A percentile compares a stretch with the other conserved stretches of the same genome.
These are phyloP conservation scores for Smallanthus sonchifolius DNA, from an alignment of 129 eudicot genomes.

Conservation along the genomic window DNA sequence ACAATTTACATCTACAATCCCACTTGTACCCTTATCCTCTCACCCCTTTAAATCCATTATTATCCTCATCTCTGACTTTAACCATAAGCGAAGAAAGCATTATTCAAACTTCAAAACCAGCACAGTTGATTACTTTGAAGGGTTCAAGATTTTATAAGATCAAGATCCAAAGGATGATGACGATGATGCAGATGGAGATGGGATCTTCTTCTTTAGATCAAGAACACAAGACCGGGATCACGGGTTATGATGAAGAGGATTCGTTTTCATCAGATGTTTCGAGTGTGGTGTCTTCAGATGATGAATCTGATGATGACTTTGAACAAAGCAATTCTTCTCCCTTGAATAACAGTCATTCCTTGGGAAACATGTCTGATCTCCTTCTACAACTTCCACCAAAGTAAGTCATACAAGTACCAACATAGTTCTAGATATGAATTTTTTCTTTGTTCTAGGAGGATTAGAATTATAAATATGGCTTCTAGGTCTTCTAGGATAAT, in stretches of 20 bases:
- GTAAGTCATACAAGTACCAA: too few relatives aligned
- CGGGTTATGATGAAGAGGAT: slow-evolving; percentile 29
- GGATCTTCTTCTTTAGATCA: slow-evolving; percentile 40
- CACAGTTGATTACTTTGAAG: slow-evolving; percentile 18
- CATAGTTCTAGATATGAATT: too few relatives aligned
- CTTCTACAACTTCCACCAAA: slow-evolving; percentile 71
- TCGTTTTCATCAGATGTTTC: slow-evolving; percentile 34
- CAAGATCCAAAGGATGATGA: not conserved
- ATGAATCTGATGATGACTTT: slow-evolving; percentile 24
- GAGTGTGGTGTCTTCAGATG: slow-evolving; percentile 40
- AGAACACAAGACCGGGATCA: slow-evolving; percentile 38
- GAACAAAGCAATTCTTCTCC: slow-evolving; percentile 28
- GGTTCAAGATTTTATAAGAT: not conserved
- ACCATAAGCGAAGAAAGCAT: slow-evolving; percentile 24
- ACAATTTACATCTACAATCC: slow-evolving; percentile 5
- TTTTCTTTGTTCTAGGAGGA: too few relatives aligned
- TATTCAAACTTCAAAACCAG: not conserved
- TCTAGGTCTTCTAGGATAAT: too few relatives aligned
- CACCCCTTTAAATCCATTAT: slow-evolving; percentile 25
- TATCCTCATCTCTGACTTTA: slow-evolving; percentile 8
- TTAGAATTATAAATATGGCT: too few relatives aligned
- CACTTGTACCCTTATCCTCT: slow-evolving; percentile 35
- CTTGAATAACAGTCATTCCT: slow-evolving; percentile 8
- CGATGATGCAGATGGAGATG: slow-evolving; percentile 31
- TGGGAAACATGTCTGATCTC: slow-evolving; percentile 63